Evolutionary conservation across 257 asterid species (phyloP).

Genomic region (Capsicum pubescens): DNA sequence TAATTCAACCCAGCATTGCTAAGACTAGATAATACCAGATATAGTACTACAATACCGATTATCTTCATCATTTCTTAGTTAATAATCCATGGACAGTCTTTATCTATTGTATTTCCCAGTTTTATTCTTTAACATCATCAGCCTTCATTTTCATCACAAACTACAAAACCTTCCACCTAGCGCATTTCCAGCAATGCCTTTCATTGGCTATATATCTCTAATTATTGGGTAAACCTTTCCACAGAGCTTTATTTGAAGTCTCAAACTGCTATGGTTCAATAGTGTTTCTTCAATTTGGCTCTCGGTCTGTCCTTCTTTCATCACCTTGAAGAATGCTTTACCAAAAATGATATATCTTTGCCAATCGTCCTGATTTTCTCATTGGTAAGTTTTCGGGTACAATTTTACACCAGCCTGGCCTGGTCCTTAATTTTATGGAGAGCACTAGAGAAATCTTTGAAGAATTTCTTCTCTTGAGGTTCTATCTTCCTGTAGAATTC

Average conservation of each 20-base stretch:
- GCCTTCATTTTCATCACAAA: no score
- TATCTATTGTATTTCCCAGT: no score
- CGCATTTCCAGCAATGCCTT: no score
- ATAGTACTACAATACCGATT: no score
- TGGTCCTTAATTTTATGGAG: conserved; percentile 40
- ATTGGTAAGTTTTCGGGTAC: conserved; percentile 54
- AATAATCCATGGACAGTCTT: no score
- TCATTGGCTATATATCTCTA: no score
- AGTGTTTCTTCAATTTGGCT: conserved; percentile 56
- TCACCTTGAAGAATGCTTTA: conserved; percentile 68
- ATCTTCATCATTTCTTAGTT: no score
- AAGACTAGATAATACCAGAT: no score
- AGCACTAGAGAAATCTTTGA: conserved; percentile 53
- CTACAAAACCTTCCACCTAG: no score
- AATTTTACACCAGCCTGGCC: conserved; percentile 48
- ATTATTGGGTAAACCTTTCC: no score
- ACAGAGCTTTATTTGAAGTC: conserved; percentile 13
- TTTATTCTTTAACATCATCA: no score
- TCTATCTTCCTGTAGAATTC: conserved; percentile 50
- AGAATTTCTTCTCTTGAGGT: conserved; percentile 53
- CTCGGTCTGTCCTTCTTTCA: conserved; percentile 58
- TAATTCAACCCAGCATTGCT: no score
- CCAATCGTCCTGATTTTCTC: conserved; percentile 59
- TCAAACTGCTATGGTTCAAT: conserved; percentile 51
- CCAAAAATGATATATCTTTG: conserved; percentile 60